Evolutionary conservation across 2,329 filamentous ascomycete species (phyloP), one percentile per base, ranked within the genome.

Genomic region (Aspergillus floridensis): DNA sequence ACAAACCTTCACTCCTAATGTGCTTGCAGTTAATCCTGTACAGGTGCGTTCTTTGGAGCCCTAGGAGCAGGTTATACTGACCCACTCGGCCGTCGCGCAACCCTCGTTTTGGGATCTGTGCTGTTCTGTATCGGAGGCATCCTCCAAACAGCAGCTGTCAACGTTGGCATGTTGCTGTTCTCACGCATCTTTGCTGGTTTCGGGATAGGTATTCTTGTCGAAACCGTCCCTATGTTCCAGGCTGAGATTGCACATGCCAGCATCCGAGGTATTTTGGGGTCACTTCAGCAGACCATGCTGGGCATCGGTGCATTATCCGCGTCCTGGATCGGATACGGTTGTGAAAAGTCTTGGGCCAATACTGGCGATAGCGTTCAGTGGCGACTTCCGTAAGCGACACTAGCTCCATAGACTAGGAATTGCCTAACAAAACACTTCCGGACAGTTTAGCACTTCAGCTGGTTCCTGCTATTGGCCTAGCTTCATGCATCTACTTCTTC

Each of bases 251-350:
- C 57, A 6, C 57, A 55, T 51, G 52, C 57, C 4, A 44, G 52
- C 11, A 56, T 56, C 14, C 35, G 57, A 5, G 57, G 57, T 21
- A 48, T 54, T 2, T 35, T 59, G 26, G 51, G 51, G 11, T 55
- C 52, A 16, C 32, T 59, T 19, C 57, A 59, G 49, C 26, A 51
- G 11, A 21, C n/a, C 11, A 29, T 26, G 56, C 31, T 58, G 21
- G 56, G 56, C 2, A 53, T 58, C 21, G 56, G 56, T 2, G 21
- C 49, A 10, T 41, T 58, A 1, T 49, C 56, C 2, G 56, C 56
- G 11, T 53, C 49, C n/a, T 58, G 56, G 56, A 58, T 58, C n/a
- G 56, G 56, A n/a, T 58, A 58, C 10, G 56, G 56, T 5, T 58
- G 56, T 49, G 56, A 24, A 47, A 50, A 58, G 38, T 41, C 8